A percentile compares a stretch with the other conserved stretches of the same genome.
Evolutionary conservation across 352 stramenopile species (phyloP).

Genomic region (Pythium diclinum): DNA sequence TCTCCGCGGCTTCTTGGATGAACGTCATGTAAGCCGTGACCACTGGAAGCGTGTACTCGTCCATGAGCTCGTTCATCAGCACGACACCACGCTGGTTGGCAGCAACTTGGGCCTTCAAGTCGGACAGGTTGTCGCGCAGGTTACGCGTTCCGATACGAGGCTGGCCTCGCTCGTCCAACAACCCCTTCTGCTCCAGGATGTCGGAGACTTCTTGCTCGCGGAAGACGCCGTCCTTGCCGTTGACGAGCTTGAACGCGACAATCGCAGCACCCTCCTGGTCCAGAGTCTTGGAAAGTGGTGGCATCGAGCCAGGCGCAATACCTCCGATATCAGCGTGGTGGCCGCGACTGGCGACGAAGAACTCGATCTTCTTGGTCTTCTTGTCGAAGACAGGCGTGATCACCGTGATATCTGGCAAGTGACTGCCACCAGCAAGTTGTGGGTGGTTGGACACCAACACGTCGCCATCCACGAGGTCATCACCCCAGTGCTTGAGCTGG

Average conservation of each 20-base stretch:
- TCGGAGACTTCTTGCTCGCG: slow-evolving; percentile 95
- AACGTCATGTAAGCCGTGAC: slow-evolving; percentile 99
- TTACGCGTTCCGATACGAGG: slow-evolving; percentile 93
- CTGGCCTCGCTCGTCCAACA: slow-evolving; percentile 76
- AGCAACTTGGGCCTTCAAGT: slow-evolving; percentile 97
- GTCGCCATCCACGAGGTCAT: slow-evolving; percentile 94
- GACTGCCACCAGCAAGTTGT: slow-evolving; percentile 95
- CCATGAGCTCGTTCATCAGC: slow-evolving; percentile 93
- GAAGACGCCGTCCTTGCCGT: slow-evolving; percentile 92
- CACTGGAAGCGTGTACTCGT: slow-evolving; percentile 93
- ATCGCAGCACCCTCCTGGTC: slow-evolving; percentile 99
- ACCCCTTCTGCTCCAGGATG: slow-evolving; percentile 91
- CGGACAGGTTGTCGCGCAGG: slow-evolving; percentile 96
- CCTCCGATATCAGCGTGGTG: slow-evolving; percentile 98
- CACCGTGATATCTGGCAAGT: slow-evolving; percentile 99
- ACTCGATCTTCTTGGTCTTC: slow-evolving; percentile 89
- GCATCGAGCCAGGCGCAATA: slow-evolving; percentile 95
- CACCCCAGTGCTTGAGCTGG: slow-evolving; percentile 88
- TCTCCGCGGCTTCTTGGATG: slow-evolving; percentile 96
- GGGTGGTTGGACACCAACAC: slow-evolving; percentile 99
- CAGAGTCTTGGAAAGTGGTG: slow-evolving; percentile 93
- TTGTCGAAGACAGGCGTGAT: slow-evolving; percentile 99
- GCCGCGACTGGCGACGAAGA: slow-evolving; percentile 97
- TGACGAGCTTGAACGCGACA: slow-evolving; percentile 98
- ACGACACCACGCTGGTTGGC: slow-evolving; percentile 96